Percentiles rank a stretch among this genome's conserved stretches.
Evolutionary conservation across 2,329 filamentous ascomycete genomes (phyloP).

Genomic region (Cyphellophora attinorum): DNA sequence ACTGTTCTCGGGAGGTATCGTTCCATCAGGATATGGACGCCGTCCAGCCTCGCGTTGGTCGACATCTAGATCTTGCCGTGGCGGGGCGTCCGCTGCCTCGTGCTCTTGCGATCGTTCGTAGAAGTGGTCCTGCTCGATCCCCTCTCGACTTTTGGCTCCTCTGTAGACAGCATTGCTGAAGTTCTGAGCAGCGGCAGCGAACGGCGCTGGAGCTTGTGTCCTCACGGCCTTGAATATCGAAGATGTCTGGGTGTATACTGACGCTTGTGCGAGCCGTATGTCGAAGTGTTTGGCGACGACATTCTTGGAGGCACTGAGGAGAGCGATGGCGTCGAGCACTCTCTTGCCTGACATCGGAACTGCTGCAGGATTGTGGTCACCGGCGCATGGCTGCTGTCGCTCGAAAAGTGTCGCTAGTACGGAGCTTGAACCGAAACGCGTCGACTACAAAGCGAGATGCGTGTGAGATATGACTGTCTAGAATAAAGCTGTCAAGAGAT

Average conservation of each 20-base stretch:
- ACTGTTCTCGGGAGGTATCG: slow-evolving; percentile 29
- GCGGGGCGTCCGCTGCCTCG: slow-evolving; percentile 25
- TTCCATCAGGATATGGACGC: slow-evolving; percentile 40
- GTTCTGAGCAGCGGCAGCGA: slow-evolving; percentile 8
- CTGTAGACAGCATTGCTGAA: slow-evolving; percentile 20
- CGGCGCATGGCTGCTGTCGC: too few relatives aligned
- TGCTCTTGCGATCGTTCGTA: slow-evolving; percentile 36
- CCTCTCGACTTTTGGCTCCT: slow-evolving; percentile 19
- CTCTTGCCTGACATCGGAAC: slow-evolving; percentile 46
- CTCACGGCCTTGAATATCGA: slow-evolving; percentile 54
- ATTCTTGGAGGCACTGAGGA: slow-evolving; percentile 60
- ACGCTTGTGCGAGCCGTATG: slow-evolving; percentile 51
- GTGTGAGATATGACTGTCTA: too few relatives aligned
- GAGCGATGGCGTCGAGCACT: slow-evolving; percentile 60
- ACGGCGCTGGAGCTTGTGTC: slow-evolving; percentile 24
- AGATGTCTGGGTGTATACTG: slow-evolving; percentile 55
- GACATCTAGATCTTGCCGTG: slow-evolving; percentile 31
- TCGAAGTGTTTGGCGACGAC: slow-evolving; percentile 55
- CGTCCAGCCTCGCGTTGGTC: slow-evolving; percentile 36
- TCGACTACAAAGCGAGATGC: too few relatives aligned
- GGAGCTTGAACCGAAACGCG: too few relatives aligned
- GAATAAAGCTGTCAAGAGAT: too few relatives aligned
- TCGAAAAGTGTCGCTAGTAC: too few relatives aligned
- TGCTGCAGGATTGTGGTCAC: too few relatives aligned
- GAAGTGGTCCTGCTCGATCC: slow-evolving; percentile 41